These are phyloP conservation scores for Lasiodiplodia theobromae DNA, from an alignment of 2,329 filamentous ascomycete species.

Conservation along the genomic window DNA sequence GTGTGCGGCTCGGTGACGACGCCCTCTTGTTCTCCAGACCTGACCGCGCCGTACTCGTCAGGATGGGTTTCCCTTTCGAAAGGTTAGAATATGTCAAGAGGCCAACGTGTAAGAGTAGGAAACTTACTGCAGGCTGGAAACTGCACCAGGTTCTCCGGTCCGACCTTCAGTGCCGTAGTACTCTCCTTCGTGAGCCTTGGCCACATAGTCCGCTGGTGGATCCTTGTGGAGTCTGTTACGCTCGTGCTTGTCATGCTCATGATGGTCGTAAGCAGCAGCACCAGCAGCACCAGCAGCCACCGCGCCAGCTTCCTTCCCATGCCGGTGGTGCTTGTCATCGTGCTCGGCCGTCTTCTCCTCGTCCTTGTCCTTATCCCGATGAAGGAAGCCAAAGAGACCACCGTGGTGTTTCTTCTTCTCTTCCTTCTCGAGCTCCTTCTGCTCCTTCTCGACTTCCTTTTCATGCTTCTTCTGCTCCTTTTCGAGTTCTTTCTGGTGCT, in stretches of 20 bases:
- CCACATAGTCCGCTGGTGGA: constrained; percentile 42
- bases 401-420: constrained; percentile 46
- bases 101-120: fast-evolving
- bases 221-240: constrained; percentile 52
- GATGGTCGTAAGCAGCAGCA: constrained; percentile 35
- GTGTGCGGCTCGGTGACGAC: constrained; percentile 49
- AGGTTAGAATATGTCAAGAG: background rate
- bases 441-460: constrained; percentile 31
- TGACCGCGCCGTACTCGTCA: background rate
- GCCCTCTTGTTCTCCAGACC: constrained; percentile 34
- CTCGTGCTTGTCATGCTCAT: constrained; percentile 38
- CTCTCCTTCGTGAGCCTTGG: constrained; percentile 14
- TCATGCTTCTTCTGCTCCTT: constrained; percentile 34
- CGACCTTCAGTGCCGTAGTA: constrained; percentile 11
- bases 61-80: background rate
- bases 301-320: constrained; percentile 37
- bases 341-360: constrained; percentile 27
- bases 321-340: constrained; percentile 33
- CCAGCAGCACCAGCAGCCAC: constrained; percentile 34
- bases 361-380: constrained; percentile 50
- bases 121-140: constrained; percentile 13
- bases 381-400: constrained; percentile 49
- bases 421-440: constrained; percentile 32
- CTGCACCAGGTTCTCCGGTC: constrained; percentile 10
- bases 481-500: constrained; percentile 33